Evolutionary conservation across 768 basidiomycete genomes (phyloP).

Genomic region (Leccinum boreale): DNA sequence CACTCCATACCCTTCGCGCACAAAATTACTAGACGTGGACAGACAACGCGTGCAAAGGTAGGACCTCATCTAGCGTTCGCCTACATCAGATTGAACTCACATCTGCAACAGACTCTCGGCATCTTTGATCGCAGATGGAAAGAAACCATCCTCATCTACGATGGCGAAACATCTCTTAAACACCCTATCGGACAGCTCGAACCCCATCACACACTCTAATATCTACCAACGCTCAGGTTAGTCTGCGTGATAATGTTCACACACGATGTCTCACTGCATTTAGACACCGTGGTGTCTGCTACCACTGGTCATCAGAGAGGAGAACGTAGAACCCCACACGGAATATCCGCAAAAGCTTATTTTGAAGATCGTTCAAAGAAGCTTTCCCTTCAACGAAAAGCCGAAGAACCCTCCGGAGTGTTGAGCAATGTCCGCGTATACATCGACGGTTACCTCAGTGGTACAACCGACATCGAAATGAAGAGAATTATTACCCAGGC

Average conservation of each 20-base stretch:
- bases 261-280: neutral
- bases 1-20: slow-evolving; percentile 9
- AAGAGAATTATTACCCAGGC: slow-evolving; percentile 61
- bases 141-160: slow-evolving; percentile 38
- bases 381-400: slow-evolving; percentile 33
- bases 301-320: slow-evolving; percentile 68
- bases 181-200: slow-evolving; percentile 59
- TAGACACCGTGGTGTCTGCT: slow-evolving; percentile 60
- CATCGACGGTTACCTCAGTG: slow-evolving; percentile 65
- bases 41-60: slow-evolving; percentile 18
- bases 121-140: slow-evolving; percentile 29
- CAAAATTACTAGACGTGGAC: slow-evolving; percentile 14
- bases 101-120: slow-evolving; percentile 25
- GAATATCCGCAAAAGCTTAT: slow-evolving; percentile 34
- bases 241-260: slow-evolving; percentile 8
- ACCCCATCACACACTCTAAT: slow-evolving; percentile 79
- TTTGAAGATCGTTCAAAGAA: slow-evolving; percentile 45
- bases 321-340: slow-evolving; percentile 37
- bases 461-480: slow-evolving; percentile 79
- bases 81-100: neutral
- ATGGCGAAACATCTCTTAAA: slow-evolving; percentile 59
- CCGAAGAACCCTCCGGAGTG: slow-evolving; percentile 22
- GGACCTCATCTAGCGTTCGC: neutral
- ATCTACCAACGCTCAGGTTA: slow-evolving; percentile 58
- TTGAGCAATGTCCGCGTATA: slow-evolving; percentile 53